These are phyloP conservation scores for Xylaria hypoxylon DNA, from an alignment of 2,329 filamentous ascomycete species.

Conservation along the genomic window DNA sequence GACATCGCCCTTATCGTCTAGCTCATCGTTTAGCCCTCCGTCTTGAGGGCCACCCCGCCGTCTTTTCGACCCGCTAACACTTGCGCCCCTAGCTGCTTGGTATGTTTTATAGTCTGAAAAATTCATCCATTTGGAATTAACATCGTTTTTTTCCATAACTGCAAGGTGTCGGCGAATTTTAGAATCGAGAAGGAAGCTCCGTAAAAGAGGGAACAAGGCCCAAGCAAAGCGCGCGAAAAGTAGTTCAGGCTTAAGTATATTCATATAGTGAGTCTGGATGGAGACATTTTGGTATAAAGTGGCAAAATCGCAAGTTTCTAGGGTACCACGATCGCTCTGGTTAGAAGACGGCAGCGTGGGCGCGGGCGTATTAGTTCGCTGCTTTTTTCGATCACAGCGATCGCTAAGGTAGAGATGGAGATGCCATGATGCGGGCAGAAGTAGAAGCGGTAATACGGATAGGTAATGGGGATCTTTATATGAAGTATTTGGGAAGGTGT, in stretches of 20 bases:
- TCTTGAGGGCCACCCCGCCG: constrained; percentile 7
- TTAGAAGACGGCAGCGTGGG: no score
- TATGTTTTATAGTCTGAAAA: neutral
- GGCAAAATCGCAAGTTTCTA: constrained; percentile 7
- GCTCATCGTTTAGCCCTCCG: neutral
- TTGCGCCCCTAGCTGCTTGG: neutral
- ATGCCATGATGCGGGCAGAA: no score
- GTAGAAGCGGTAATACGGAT: no score
- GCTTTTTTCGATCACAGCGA: no score
- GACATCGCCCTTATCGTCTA: neutral
- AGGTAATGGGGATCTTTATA: no score
- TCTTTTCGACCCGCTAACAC: neutral
- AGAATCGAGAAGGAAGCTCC: neutral
- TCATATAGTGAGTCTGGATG: constrained; percentile 15
- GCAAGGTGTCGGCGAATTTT: neutral
- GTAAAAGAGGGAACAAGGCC: constrained; percentile 16
- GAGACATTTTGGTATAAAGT: constrained; percentile 8
- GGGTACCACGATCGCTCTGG: no score
- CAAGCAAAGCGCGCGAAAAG: constrained; percentile 23
- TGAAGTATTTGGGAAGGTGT: no score
- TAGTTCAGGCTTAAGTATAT: constrained; percentile 8
- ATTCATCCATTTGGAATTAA: neutral
- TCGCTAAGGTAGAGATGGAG: no score
- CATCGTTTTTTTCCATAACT: neutral
- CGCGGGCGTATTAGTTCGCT: no score